These are phyloP conservation scores for Rhytidiadelphus loreus DNA, from an alignment of 225 moss, liverwort and hornwort genomes.

Conservation along the genomic window DNA sequence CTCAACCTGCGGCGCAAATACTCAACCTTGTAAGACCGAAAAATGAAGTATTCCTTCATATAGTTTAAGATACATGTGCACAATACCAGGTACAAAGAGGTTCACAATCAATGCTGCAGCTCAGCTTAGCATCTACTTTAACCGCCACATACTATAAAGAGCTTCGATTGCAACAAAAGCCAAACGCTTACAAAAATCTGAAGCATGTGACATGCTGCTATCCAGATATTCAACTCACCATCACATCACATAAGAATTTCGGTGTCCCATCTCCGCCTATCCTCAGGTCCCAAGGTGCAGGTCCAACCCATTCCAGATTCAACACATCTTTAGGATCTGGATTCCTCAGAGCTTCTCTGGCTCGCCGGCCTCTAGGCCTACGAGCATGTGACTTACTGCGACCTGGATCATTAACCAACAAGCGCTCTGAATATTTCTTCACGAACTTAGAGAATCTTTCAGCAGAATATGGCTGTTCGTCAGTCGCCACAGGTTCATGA, in stretches of 20 bases:
- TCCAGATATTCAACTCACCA: conserved; percentile 48
- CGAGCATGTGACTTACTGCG: conserved; percentile 45
- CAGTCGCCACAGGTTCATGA: background rate
- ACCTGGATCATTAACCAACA: conserved; percentile 39
- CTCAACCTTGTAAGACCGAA: background rate
- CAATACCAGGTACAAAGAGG: background rate
- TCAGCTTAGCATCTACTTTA: background rate
- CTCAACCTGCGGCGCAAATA: conserved; percentile 55
- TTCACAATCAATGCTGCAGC: background rate
- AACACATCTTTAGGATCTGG: conserved; percentile 29
- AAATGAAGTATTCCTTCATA: background rate
- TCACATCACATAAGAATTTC: conserved; percentile 95
- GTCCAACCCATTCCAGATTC: conserved; percentile 63
- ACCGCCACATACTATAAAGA: background rate
- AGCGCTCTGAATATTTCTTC: conserved; percentile 70
- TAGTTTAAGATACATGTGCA: background rate
- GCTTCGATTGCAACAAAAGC: background rate
- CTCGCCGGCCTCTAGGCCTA: conserved; percentile 60
- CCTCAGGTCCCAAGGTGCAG: conserved; percentile 79
- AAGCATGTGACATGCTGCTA: background rate
- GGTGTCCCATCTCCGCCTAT: conserved; percentile 73
- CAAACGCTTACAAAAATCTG: background rate
- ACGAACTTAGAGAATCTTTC: conserved; percentile 35
- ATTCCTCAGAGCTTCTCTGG: conserved; percentile 49
- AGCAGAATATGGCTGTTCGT: background rate